Evolutionary conservation across 352 stramenopile genomes (phyloP), one percentile per base, ranked within the genome.

Genomic region (Pythium insidiosum): DNA sequence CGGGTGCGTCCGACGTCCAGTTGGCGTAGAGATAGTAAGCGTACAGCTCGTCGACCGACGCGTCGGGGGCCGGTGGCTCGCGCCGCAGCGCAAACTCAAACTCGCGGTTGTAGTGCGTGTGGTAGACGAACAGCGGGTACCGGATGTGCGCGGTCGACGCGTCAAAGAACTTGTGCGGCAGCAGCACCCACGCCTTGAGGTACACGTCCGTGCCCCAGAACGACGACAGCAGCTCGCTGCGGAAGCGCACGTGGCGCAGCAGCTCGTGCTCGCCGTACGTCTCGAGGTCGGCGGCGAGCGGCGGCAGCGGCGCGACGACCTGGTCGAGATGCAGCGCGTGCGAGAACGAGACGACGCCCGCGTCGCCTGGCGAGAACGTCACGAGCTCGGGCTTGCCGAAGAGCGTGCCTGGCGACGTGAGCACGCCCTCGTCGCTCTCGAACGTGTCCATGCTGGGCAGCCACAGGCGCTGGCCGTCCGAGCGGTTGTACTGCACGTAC

Each of bases 71-170:
- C 69, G 72, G 4, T 59, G 38, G 0, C 65, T 35, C 7, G 67
- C 45, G 10, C 49, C 33, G 38, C 69, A 88, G 30, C 63, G n/a
- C 65, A 47, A 83, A 77, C 33, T 83, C 71, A 33, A 88, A 84
- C 31, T 67, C 52, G 38, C 62, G 61, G 31, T 53, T 76, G 67
- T 83, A 87, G 58, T 87, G 74, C 31, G 74, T 77, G 45, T 87
- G 74, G 71, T 87, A 87, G 23, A 87, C 58, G 39, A 83, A 84
- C 37, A 87, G 25, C 26, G 74, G 74, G 62, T 87, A 87, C 58
- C 71, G 59, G 31, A 87, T 57, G 33, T 87, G 45, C 7, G 58
- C 53, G 20, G 66, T 73, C 3, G 47, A 52, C 0, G 59, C 37
- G 21, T 82, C 69, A n/a, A 69, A 83, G 47, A 88, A 88, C 20